A percentile compares a stretch with the other conserved stretches of the same genome.
These are phyloP conservation scores for Leccinellum rugosiceps DNA, from an alignment of 768 basidiomycete species.

Conservation along the genomic window DNA sequence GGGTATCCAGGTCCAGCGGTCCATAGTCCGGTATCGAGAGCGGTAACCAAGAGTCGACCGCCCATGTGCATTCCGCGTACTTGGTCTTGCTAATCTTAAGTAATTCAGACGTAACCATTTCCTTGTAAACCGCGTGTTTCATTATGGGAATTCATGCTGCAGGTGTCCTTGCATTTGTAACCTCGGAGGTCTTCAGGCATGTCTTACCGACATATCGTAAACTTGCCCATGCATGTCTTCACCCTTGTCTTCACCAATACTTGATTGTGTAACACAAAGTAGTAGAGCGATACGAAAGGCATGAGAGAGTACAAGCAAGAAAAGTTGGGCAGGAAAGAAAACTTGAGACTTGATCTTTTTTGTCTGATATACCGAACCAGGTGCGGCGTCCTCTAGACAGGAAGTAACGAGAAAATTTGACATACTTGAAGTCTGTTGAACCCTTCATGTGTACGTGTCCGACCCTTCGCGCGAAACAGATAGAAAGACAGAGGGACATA, in stretches of 20 bases:
- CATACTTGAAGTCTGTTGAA: conserved; percentile 44
- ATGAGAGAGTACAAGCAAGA: conserved; percentile 42
- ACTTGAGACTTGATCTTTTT: conserved; percentile 68
- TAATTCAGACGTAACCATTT: conserved; percentile 18
- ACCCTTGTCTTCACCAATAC: conserved; percentile 35
- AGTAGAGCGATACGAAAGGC: conserved; percentile 45
- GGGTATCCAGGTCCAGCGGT: conserved; percentile 1
- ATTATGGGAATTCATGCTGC: conserved; percentile 17
- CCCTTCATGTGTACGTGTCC: conserved; percentile 42
- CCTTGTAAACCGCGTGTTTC: conserved; percentile 1
- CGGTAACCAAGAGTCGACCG: not conserved
- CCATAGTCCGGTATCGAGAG: conserved; percentile 2
- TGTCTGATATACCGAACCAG: conserved; percentile 51
- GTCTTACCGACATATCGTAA: conserved; percentile 36
- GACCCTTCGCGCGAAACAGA: conserved; percentile 38
- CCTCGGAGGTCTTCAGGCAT: conserved; percentile 32
- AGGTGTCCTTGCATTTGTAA: conserved; percentile 16
- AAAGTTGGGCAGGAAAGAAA: conserved; percentile 52
- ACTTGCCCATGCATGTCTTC: conserved; percentile 37
- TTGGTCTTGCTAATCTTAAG: conserved; percentile 17
- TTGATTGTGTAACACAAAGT: conserved; percentile 44
- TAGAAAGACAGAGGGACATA: conserved; percentile 24
- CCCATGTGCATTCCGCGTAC: conserved; percentile 3
- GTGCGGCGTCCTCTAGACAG: conserved; percentile 44
- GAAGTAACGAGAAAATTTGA: conserved; percentile 50